Base-by-base conservation (phyloP, 2,329 filamentous ascomycete genomes). In the Trichoderma atrobrunneum region DNA sequence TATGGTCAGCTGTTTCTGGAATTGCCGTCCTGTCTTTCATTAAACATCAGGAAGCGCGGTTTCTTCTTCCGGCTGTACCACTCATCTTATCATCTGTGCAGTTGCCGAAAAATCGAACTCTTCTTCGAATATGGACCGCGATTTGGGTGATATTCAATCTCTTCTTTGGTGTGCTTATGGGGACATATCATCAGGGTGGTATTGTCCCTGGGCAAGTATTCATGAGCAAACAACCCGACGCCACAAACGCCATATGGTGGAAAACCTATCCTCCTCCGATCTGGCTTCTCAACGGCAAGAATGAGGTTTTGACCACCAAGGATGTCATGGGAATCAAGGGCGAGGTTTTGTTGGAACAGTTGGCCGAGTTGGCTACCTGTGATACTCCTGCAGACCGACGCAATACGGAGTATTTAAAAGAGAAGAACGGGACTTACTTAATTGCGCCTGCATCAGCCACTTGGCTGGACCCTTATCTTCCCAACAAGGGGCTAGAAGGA, bases 211-310 rank as follows among this genome's bases (percentile, higher is more conserved):
- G 89, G 7, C 93, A 95, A 77, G 89, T 92, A 0, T 93, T 93
- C 78, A 85, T 95, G 78, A 92, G 90, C 77, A 88, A 88, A 70
- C 90, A 92, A 75, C 86, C 88, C 5, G 90, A 92, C 74, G 89
- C 92, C 10, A 90, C 89, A 2, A 86, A 91, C 39, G 91, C 91
- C 4, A 85, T 93, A 65, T 95, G 93, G 93, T 95, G 93, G 93
- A 95, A 94, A 80, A 95, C 93, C 1, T 95, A 95, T 79, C 92
- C 90, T 79, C 93, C 93, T 21, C 93, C 93, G 0, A 91, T 92
- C 43, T 95, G 93, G 92, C 86, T 95, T 24, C 84, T 95, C 7
- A 91, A 94, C 75, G 91, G 91, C 69, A 92, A 92, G 80, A 94
- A 92, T 75, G 87, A 90, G 75, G 86, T 92, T 11, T 82, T 94